phyloP scores from a whole-genome alignment of 2,329 filamentous ascomycete species.

The Amesomyces nigricolor region DNA sequence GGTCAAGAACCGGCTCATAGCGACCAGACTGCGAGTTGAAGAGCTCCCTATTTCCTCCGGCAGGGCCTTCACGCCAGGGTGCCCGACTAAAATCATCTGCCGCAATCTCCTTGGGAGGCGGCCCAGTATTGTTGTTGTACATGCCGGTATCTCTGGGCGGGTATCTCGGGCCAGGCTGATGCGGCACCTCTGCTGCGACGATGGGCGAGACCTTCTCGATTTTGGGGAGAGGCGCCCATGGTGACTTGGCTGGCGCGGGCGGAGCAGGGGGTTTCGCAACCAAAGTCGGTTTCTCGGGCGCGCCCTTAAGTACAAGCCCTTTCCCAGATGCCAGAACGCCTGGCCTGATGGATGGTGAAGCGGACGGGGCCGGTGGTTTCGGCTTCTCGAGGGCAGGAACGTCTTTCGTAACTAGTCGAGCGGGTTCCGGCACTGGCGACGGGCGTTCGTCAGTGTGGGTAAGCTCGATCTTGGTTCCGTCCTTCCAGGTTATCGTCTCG shows the following conservation, averaged over 20 bases:
- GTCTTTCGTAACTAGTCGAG: constrained; percentile 24
- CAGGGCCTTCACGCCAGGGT: constrained; percentile 67
- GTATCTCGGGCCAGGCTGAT: constrained; percentile 38
- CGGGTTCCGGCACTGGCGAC: constrained; percentile 28
- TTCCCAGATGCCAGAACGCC: constrained; percentile 49
- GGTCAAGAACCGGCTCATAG: constrained; percentile 81
- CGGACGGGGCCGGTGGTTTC: constrained; percentile 38
- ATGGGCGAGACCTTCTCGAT: constrained; percentile 72
- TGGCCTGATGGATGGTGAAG: constrained; percentile 41
- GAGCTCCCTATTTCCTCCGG: constrained; percentile 64
- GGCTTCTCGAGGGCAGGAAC: constrained; percentile 37
- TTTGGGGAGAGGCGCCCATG: constrained; percentile 82
- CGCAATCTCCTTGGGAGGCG: constrained; percentile 73
- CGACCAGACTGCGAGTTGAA: constrained; percentile 94
- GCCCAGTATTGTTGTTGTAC: constrained; percentile 48
- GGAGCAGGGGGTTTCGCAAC: constrained; percentile 65
- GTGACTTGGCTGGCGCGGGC: constrained; percentile 73
- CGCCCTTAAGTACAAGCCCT: constrained; percentile 60
- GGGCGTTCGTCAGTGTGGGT: constrained; percentile 53
- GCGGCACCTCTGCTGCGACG: constrained; percentile 49
- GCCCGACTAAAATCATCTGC: constrained; percentile 88
- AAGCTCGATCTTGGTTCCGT: constrained; percentile 76
- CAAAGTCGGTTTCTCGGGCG: constrained; percentile 64
- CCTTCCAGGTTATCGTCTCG: constrained; percentile 80
- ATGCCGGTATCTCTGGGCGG: constrained; percentile 51